phyloP scores from a whole-genome alignment of 139 green algal genomes.

The Micractinium sp. region DNA sequence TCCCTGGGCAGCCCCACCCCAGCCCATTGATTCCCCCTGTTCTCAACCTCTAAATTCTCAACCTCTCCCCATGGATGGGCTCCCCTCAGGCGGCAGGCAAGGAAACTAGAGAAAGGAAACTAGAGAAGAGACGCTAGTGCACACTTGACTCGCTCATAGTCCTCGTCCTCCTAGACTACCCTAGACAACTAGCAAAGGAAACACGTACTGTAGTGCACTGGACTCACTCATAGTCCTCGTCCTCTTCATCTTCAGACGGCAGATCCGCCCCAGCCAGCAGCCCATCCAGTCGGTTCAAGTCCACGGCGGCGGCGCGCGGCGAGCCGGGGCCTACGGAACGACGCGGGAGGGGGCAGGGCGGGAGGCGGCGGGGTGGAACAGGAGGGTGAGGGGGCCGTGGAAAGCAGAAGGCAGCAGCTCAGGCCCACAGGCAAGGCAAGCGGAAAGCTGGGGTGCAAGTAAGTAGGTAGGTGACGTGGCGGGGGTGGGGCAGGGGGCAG shows the following conservation, averaged over 20 bases:
- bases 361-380: background rate
- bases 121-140: too few species aligned
- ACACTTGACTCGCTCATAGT: conserved; percentile 34
- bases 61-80: too few species aligned
- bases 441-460: background rate
- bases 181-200: background rate
- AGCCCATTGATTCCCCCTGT: too few species aligned
- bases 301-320: conserved; percentile 26
- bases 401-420: background rate
- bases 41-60: too few species aligned
- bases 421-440: too few species aligned
- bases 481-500: background rate
- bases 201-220: too few species aligned
- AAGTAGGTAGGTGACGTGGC: background rate
- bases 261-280: conserved; percentile 49
- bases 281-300: conserved; percentile 26
- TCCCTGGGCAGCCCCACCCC: too few species aligned
- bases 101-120: too few species aligned
- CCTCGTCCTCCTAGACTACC: conserved; percentile 58
- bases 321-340: conserved; percentile 19
- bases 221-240: conserved; percentile 49
- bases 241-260: conserved; percentile 52
- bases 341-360: background rate
- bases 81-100: too few species aligned
- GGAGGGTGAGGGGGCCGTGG: background rate